Percentiles rank a stretch among this genome's conserved stretches.
Conservation (phyloP, 192 early-diverging fungal species). For the Obelidium mucronatum region DNA sequence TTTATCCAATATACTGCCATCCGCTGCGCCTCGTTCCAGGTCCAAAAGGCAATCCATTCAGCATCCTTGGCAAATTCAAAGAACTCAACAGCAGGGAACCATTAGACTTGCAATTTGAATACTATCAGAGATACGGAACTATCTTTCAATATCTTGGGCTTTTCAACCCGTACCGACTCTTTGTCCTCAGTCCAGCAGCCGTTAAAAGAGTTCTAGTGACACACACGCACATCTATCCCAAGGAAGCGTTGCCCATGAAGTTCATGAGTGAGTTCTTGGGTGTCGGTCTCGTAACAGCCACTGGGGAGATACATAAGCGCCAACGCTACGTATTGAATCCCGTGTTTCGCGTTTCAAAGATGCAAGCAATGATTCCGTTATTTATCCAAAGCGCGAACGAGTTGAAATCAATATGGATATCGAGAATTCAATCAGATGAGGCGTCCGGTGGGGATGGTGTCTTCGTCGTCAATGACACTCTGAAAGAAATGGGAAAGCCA, state of each 20-base stretch:
- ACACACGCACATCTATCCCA: background rate
- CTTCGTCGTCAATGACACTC: background rate
- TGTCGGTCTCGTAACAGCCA: background rate
- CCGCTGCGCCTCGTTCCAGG: background rate
- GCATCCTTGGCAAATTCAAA: background rate
- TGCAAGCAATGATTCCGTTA: background rate
- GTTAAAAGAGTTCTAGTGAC: background rate
- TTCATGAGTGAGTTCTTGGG: background rate
- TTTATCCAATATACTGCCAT: background rate
- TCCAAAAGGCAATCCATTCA: background rate
- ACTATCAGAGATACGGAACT: background rate
- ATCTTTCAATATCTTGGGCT: background rate
- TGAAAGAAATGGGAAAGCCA: background rate
- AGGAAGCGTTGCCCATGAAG: background rate
- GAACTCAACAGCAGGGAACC: background rate
- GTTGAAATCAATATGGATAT: background rate
- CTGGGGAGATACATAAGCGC: slow-evolving; percentile 1
- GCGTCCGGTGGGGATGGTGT: too few relatives aligned
- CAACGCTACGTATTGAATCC: slow-evolving; percentile 14
- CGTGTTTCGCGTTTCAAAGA: background rate
- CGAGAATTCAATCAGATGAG: background rate
- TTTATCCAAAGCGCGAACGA: slow-evolving; percentile 4
- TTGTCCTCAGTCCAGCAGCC: background rate
- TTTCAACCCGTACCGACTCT: background rate
- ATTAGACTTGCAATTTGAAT: background rate